Base-by-base conservation (phyloP, 2,329 filamentous ascomycete genomes). In the Pseudogymnoascus sp. region DNA sequence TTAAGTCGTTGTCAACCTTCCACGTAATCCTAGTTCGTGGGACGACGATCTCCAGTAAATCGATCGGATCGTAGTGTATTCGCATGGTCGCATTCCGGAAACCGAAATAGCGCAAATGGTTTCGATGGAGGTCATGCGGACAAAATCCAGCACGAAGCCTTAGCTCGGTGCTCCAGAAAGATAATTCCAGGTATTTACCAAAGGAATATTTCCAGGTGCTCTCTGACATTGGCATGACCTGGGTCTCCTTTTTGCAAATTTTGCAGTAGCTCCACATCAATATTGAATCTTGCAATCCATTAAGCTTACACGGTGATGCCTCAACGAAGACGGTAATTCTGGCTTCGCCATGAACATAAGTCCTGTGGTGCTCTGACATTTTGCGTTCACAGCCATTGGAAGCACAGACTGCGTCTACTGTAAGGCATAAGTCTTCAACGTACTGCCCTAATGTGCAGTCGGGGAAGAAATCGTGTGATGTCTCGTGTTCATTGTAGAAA, bases 241-340 rank as follows among this genome's bases (percentile, higher is more conserved):
- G 89, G 0, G 92, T 95, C 70, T 97, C 92, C 65, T 90, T 90
- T 58, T 89, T 86, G 72, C 95, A 99, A 28, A 89, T 80, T 67
- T 95, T 94, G 76, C 94, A 99, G 67, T 88, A 90, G 65, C 90
- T 97, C 95, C 95, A 99, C 90, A 99, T 96, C 61, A 92, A 82
- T 60, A 99, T 95, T 2, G 86, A 88, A 64, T 89, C 83, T 71
- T 82, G 80, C 73, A 85, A 74, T 1, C 83, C 80, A 62, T 82
- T 80, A 62, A 88, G 75, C 65, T 86, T 84, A 34, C 83, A 80
- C 45, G 85, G 79, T 63, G 85, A 85, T 30, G 84, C 86, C 69
- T 96, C 89, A 13, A 96, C 86, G 66, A 96, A 90, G 8, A 97
- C 84, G 6, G 91, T 96, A 66, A 99, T 85, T 63, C 95, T 89